Conservation (phyloP, 139 green algal species). For the Pleodorina starrii region DNA sequence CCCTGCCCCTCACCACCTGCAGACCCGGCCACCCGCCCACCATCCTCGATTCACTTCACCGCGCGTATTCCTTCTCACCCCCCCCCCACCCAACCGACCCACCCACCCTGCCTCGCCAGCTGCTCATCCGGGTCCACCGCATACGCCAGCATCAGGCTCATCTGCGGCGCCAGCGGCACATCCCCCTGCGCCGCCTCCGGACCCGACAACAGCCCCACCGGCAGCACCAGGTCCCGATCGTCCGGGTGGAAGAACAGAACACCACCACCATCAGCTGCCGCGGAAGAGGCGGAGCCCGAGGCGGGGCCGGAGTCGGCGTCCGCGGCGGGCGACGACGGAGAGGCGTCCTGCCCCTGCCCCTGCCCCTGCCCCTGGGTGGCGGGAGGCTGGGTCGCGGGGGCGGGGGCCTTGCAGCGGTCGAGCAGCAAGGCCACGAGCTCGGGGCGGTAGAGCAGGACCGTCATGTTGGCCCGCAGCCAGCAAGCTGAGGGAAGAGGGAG, state of each 20-base stretch:
- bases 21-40: too few relatives aligned
- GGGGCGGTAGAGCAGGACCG: conserved; percentile 8
- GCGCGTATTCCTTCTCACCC: too few relatives aligned
- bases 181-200: background rate
- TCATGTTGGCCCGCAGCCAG: conserved; percentile 38
- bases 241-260: background rate
- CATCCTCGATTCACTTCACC: too few relatives aligned
- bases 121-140: conserved; percentile 34
- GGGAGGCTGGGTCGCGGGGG: background rate
- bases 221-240: conserved; percentile 13
- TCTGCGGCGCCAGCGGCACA: background rate
- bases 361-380: background rate
- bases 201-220: conserved; percentile 26
- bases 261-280: background rate
- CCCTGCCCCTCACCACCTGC: too few relatives aligned
- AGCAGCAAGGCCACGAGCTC: conserved; percentile 26
- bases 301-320: background rate
- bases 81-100: background rate
- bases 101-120: conserved; percentile 16
- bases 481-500: background rate
- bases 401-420: conserved; percentile 4
- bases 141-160: conserved; percentile 41
- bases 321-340: background rate
- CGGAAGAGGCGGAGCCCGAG: background rate
- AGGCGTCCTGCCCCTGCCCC: background rate